Conservation (phyloP, 352 stramenopile genomes). For the Blastocystis sp. region DNA sequence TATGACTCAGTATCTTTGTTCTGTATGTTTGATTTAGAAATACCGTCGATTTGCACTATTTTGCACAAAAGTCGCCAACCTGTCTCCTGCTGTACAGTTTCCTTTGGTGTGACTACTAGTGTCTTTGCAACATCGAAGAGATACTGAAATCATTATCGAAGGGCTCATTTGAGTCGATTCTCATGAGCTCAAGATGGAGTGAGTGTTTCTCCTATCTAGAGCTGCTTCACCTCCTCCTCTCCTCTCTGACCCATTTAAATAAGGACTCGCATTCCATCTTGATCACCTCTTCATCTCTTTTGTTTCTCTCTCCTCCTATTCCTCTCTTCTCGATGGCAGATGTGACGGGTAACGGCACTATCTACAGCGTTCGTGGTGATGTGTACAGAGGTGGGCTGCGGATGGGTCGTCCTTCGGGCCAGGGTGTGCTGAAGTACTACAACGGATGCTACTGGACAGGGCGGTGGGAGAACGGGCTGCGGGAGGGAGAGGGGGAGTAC, state of each 20-base stretch:
- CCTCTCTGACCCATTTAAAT: background rate
- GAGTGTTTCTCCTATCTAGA: background rate
- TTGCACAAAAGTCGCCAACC: background rate
- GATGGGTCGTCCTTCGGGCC: background rate
- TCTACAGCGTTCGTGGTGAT: slow-evolving; percentile 22
- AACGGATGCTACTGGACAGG: slow-evolving; percentile 23
- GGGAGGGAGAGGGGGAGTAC: background rate
- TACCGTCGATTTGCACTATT: slow-evolving; percentile 18
- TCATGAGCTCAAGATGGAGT: background rate
- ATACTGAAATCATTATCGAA: background rate
- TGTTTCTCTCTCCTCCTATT: background rate
- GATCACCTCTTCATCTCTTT: background rate
- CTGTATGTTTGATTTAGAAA: background rate
- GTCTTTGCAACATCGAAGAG: background rate
- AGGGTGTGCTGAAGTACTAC: background rate
- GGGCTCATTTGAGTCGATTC: background rate
- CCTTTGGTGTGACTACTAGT: background rate
- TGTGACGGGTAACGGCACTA: background rate
- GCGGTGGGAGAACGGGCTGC: background rate
- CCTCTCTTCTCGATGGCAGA: background rate
- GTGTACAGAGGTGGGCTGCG: background rate
- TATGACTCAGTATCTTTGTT: background rate
- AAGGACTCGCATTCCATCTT: background rate
- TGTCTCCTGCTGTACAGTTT: background rate
- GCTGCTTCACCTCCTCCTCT: background rate